Percentiles rank a stretch among this genome's conserved stretches.
These are phyloP conservation scores for Tulasnella sp. DNA, from an alignment of 768 basidiomycete genomes.

Conservation along the genomic window DNA sequence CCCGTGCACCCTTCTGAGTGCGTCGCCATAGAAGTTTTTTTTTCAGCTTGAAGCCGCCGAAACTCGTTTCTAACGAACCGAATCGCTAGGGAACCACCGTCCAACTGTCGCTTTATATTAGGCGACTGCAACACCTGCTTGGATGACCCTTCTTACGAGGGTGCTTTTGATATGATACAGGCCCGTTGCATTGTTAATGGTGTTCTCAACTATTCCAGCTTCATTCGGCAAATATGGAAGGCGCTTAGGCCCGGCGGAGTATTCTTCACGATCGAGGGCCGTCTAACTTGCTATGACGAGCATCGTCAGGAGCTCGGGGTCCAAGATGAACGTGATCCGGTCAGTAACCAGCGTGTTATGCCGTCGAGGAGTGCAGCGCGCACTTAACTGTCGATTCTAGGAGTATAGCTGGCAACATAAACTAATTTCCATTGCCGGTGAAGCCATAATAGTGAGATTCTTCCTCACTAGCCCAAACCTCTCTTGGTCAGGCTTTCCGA, in stretches of 20 bases:
- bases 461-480: not conserved
- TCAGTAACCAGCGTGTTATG: not conserved
- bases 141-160: not conserved
- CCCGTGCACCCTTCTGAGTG: not conserved
- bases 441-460: not conserved
- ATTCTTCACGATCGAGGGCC: conserved; percentile 7
- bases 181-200: conserved; percentile 3
- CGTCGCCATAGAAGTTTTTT: not conserved
- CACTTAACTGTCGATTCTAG: not conserved
- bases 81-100: not conserved
- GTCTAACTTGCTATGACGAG: not conserved
- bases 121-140: conserved; percentile 12
- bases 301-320: not conserved
- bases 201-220: conserved; percentile 11
- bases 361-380: not conserved
- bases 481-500: not conserved
- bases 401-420: not conserved
- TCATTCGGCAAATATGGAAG: not conserved
- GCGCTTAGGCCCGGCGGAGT: conserved; percentile 14
- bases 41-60: too few relatives aligned
- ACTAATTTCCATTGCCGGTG: not conserved
- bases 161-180: conserved; percentile 17
- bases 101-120: conserved; percentile 15
- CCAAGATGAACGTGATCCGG: conserved; percentile 15
- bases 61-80: not conserved